Conservation (phyloP, 2,329 filamentous ascomycete genomes). For the Venturia aucupariae region DNA sequence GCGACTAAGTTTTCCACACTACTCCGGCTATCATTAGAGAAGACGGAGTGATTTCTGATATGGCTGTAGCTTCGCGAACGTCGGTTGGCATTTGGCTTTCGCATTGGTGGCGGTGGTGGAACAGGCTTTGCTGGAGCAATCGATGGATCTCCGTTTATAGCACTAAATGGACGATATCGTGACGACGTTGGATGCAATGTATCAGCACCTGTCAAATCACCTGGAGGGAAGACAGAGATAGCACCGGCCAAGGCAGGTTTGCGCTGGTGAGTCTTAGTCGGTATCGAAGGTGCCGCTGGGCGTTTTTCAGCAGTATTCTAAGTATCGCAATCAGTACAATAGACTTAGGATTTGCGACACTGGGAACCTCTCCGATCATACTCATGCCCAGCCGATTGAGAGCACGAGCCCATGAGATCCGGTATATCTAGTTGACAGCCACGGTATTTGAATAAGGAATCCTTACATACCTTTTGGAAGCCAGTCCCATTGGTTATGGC, state of each 20-base stretch:
- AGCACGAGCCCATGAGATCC: not conserved
- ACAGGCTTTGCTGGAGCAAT: not conserved
- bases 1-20: not conserved
- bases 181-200: not conserved
- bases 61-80: not conserved
- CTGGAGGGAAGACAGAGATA: not conserved
- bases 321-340: not conserved
- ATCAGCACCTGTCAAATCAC: not conserved
- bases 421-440: not conserved
- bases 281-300: not conserved
- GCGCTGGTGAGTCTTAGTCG: not conserved
- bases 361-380: not conserved
- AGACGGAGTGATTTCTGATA: not conserved
- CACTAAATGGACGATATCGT: not conserved
- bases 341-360: not conserved
- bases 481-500: not conserved
- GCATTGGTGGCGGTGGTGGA: not conserved
- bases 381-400: not conserved
- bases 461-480: not conserved
- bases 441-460: not conserved
- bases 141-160: not conserved
- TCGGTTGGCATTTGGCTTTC: not conserved
- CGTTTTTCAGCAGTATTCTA: not conserved
- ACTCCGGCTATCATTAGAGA: not conserved
- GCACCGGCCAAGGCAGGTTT: not conserved